Percentiles rank a stretch among this genome's conserved stretches.
phyloP scores from a whole-genome alignment of 2,329 filamentous ascomycete genomes.

The Diaporthe ilicicola region DNA sequence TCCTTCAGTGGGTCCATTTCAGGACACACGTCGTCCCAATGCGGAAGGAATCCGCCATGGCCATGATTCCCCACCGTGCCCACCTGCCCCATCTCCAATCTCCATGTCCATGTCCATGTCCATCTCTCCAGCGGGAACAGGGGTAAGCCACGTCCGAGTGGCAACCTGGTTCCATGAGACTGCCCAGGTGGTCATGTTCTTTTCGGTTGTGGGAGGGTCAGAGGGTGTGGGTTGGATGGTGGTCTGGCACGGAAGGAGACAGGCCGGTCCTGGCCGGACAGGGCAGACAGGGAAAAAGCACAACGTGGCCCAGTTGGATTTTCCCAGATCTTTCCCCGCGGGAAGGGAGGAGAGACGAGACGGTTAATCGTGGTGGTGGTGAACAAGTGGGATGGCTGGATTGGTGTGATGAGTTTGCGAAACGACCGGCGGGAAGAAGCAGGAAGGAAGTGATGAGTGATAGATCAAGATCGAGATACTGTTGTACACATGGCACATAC shows the following conservation, averaged over 20 bases:
- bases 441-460: not conserved
- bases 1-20: not conserved
- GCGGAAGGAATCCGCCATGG: not conserved
- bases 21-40: not conserved
- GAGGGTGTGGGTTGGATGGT: not conserved
- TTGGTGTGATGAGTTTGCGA: not conserved
- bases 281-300: not conserved
- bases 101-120: not conserved
- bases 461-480: not conserved
- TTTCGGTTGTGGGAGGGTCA: not conserved
- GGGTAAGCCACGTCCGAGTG: not conserved
- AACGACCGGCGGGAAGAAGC: not conserved
- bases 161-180: not conserved
- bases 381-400: not conserved
- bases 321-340: not conserved
- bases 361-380: not conserved
- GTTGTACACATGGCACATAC: not conserved
- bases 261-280: not conserved
- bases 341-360: too few relatives aligned
- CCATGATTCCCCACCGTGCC: too few relatives aligned
- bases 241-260: not conserved
- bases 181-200: not conserved
- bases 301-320: slow-evolving; percentile 15
- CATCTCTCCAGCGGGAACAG: not conserved
- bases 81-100: not conserved